Evolutionary conservation across 2,329 filamentous ascomycete species (phyloP), one percentile per base, ranked within the genome.

Genomic region (Xylariaceae sp.): DNA sequence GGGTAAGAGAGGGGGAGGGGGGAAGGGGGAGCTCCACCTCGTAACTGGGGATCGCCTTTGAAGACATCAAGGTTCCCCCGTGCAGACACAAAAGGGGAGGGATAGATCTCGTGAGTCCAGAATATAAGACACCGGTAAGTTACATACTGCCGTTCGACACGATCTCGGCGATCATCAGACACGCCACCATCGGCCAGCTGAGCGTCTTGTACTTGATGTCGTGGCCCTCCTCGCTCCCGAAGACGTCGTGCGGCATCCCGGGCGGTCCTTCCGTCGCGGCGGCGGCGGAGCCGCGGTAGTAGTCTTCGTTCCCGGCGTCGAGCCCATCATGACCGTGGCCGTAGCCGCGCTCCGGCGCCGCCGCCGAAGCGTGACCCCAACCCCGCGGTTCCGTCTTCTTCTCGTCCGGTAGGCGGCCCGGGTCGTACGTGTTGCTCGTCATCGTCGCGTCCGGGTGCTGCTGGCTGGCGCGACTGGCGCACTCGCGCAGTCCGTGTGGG

Each of bases 161-260:
- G 36, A 72, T 72, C 50, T 74, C 70, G 11, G 70, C 66, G 31
- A 74, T 70, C 69, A 73, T 74, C 38, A 74, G 55, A 5, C 70
- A 52, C 3, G 68, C 60, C 4, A 72, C 68, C 22, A 72, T 54
- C 23, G 60, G 64, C 70, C 69, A 73, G 14, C 61, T 63, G 10
- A 73, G 47, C 0, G 66, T 71, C 45, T 71, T 71, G 56, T 73
- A 75, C 39, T 68, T 65, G 50, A 73, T 73, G 11, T 50, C 50
- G 33, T 55, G 52, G 12, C 33, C 42, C 5, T 50, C 43, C 34
- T 55, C 52, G 33, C 57, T 44, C 2, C 63, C 64, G 43, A 67
- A 65, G 19, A 67, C 59, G 34, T 66, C 64, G 10, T 52, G 47
- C 5, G 52, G 40, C 3, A 46, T 13, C 5, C 43, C 42, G 8